Conservation (phyloP, 495 filamentous ascomycete species). For the Thozetella sp. region DNA sequence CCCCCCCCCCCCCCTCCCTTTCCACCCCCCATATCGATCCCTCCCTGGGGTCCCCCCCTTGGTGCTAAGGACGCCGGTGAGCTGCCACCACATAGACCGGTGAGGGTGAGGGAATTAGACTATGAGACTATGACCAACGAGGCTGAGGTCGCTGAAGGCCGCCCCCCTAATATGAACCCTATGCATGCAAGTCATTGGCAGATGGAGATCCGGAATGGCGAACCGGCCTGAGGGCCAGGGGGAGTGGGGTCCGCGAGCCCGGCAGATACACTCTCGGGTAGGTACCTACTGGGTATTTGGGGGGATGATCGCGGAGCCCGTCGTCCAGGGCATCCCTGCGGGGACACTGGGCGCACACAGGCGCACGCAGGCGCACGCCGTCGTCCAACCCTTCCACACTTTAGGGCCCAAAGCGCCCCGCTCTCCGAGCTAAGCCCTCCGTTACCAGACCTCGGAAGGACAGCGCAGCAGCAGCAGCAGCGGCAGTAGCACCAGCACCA, state of each 20-base stretch:
- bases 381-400: too few relatives aligned
- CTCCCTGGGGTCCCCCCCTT: not conserved
- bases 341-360: too few relatives aligned
- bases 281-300: not conserved
- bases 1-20: too few relatives aligned
- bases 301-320: too few relatives aligned
- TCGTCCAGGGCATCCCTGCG: too few relatives aligned
- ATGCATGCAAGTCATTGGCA: conserved; percentile 15
- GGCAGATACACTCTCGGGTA: not conserved
- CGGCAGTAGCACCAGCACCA: too few relatives aligned
- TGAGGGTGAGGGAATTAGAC: conserved; percentile 12
- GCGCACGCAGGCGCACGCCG: too few relatives aligned
- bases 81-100: conserved; percentile 14
- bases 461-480: too few relatives aligned
- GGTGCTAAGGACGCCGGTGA: conserved; percentile 12
- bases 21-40: too few relatives aligned
- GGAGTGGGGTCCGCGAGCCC: not conserved
- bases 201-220: conserved; percentile 7
- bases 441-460: too few relatives aligned
- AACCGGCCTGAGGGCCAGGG: conserved; percentile 10
- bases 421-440: too few relatives aligned
- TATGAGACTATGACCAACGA: not conserved
- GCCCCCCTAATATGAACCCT: conserved; percentile 1
- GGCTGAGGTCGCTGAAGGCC: conserved; percentile 10
- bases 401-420: too few relatives aligned